Conservation (phyloP, 2,329 filamentous ascomycete species). For the Exophiala bonariae region DNA sequence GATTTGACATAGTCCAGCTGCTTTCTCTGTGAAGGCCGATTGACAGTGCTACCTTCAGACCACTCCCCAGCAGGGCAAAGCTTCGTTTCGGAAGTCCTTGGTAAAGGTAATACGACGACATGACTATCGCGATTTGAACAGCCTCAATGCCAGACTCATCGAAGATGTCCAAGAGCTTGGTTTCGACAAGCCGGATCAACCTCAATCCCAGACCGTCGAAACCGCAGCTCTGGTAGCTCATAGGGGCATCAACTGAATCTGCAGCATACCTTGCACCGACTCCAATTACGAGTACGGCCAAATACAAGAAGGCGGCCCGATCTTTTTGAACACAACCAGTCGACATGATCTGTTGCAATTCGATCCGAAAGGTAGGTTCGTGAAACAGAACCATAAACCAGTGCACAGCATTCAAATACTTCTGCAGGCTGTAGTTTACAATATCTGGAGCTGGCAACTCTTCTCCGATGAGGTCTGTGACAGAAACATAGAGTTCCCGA, state of each 20-base stretch:
- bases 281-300: slow-evolving; percentile 39
- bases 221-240: slow-evolving; percentile 23
- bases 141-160: slow-evolving; percentile 36
- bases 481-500: slow-evolving; percentile 8
- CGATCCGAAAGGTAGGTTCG: slow-evolving; percentile 40
- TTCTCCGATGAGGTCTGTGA: slow-evolving; percentile 30
- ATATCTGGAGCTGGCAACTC: slow-evolving; percentile 32
- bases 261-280: slow-evolving; percentile 42
- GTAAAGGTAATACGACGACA: slow-evolving; percentile 18
- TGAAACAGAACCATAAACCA: slow-evolving; percentile 48
- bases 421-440: slow-evolving; percentile 37
- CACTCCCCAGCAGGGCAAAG: slow-evolving; percentile 9
- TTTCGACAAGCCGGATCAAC: slow-evolving; percentile 31
- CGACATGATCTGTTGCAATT: slow-evolving; percentile 32
- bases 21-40: slow-evolving; percentile 19
- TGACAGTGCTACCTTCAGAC: slow-evolving; percentile 11
- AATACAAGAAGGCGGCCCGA: slow-evolving; percentile 38
- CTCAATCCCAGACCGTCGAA: slow-evolving; percentile 10
- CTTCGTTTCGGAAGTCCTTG: slow-evolving; percentile 18
- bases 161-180: slow-evolving; percentile 41
- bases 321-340: slow-evolving; percentile 36
- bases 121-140: slow-evolving; percentile 17
- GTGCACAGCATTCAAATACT: slow-evolving; percentile 44
- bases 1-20: slow-evolving; percentile 16
- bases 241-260: slow-evolving; percentile 3